A percentile compares a stretch with the other conserved stretches of the same genome.
These are phyloP conservation scores for Spathaspora gorwiae DNA, from an alignment of 805 yeast genomes.

Conservation along the genomic window DNA sequence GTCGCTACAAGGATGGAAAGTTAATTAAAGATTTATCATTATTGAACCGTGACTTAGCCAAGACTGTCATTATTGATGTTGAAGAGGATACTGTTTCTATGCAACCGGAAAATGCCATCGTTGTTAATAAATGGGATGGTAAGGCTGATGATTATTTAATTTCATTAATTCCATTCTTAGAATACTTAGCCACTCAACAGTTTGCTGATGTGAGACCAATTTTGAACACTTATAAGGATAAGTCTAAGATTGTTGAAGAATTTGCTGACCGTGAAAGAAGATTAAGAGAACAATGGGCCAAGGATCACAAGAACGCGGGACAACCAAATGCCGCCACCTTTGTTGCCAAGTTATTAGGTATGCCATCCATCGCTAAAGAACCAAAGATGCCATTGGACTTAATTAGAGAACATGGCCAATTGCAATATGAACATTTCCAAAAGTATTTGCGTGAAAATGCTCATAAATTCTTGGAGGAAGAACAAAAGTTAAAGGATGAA, in stretches of 20 bases:
- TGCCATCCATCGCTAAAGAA: conserved; percentile 45
- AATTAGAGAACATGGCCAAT: conserved; percentile 88
- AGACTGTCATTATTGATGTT: conserved; percentile 76
- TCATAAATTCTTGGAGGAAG: conserved; percentile 74
- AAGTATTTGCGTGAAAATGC: conserved; percentile 54
- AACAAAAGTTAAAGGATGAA: conserved; percentile 77
- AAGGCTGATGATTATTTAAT: conserved; percentile 74
- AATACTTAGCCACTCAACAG: conserved; percentile 85
- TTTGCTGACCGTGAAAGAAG: conserved; percentile 72
- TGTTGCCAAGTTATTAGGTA: conserved; percentile 62
- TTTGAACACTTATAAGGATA: conserved; percentile 65
- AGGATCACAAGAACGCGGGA: conserved; percentile 39
- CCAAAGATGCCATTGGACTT: conserved; percentile 82
- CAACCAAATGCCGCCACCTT: conserved; percentile 46
- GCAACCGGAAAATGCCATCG: conserved; percentile 94
- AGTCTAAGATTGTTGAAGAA: conserved; percentile 67
- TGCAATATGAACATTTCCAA: conserved; percentile 78
- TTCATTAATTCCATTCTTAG: conserved; percentile 84
- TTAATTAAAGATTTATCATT: conserved; percentile 84
- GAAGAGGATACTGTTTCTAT: conserved; percentile 64
- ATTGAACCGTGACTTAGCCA: conserved; percentile 85
- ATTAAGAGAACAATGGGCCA: conserved; percentile 67
- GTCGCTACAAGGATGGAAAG: conserved; percentile 83
- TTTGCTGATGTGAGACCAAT: conserved; percentile 88
- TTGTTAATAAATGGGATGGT: conserved; percentile 84